phyloP scores from a whole-genome alignment of 805 yeast species.

The Wickerhamiella sorbophila region DNA sequence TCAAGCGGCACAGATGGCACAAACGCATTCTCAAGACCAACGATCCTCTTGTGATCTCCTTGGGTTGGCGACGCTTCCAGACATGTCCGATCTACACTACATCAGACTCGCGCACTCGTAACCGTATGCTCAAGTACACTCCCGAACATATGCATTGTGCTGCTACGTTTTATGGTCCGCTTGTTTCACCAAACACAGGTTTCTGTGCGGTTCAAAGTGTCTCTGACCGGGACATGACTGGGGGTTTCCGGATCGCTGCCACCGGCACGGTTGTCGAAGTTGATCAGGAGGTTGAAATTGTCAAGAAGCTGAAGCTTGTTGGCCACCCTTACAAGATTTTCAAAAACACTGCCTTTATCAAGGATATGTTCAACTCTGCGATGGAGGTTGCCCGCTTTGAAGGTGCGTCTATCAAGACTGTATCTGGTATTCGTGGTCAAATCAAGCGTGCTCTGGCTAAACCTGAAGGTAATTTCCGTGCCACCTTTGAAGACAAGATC shows the following conservation, averaged over 20 bases:
- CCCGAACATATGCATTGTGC: constrained; percentile 96
- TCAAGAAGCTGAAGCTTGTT: constrained; percentile 85
- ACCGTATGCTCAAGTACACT: constrained; percentile 93
- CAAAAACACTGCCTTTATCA: constrained; percentile 92
- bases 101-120: constrained; percentile 92
- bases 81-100: constrained; percentile 93
- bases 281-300: constrained; percentile 78
- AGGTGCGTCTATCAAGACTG: constrained; percentile 94
- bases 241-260: constrained; percentile 87
- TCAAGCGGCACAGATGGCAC: constrained; percentile 98
- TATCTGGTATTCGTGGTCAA: constrained; percentile 95
- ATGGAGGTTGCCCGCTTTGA: constrained; percentile 95
- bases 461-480: constrained; percentile 93
- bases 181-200: constrained; percentile 94
- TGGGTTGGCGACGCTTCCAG: constrained; percentile 98
- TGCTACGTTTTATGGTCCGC: constrained; percentile 92
- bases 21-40: constrained; percentile 87
- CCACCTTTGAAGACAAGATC: constrained; percentile 91
- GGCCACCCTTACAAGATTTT: constrained; percentile 90
- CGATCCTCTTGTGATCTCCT: constrained; percentile 83
- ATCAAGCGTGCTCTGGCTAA: constrained; percentile 86
- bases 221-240: constrained; percentile 69
- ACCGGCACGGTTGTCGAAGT: constrained; percentile 94
- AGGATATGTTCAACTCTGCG: constrained; percentile 86
- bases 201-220: constrained; percentile 90